Base-by-base conservation (phyloP, 495 filamentous ascomycete species). In the Elasticomyces elasticus region DNA sequence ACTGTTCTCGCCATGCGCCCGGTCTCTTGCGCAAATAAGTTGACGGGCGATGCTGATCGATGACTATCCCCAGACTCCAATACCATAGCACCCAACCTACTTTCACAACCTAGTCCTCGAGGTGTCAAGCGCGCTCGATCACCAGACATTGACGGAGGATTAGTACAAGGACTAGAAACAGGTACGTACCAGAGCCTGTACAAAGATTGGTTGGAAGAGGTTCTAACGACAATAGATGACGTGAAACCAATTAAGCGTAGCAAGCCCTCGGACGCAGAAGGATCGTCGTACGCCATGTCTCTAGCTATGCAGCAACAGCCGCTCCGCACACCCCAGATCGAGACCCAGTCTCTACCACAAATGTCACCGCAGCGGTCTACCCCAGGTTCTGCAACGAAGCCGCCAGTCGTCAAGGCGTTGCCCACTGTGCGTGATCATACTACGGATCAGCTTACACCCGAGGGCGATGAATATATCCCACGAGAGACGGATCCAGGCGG, bases 341-440 rank as follows among this genome's bases (percentile, higher is more conserved):
- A 87, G 64, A 78, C 80, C 17, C 72, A 86, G 46, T 67, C 82
- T 38, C 79, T 91, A 5, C 76, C 84, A 22, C 85, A 83, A 47
- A 73, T 81, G 15, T 94, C 92, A 37, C 82, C 83, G 35, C 78
- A 86, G 25, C 94, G 90, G 71, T 74, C 83, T 0, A 90, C 89
- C 0, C 88, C 94, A n/a, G 59, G 59, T 15, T 62, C 59, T n/a
- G 59, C 54, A n/a, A 83, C 87, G 17, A 97, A 96, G 69, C 73
- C 83, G 22, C 66, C 78, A 1, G 84, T 91, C 10, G 74, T 99
- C 58, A 99, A 99, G 71, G 92, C 92, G 0, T 76, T 99, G 20
- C 92, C 92, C 22, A 97, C 92, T 13, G 94, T 97, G 12, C 74
- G 92, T 55, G 92, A 99, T 64, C 92, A 99, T 65, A 99, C 92